Conservation (phyloP, 1,284 basidiomycete species). For the Tilletia walkeri region DNA sequence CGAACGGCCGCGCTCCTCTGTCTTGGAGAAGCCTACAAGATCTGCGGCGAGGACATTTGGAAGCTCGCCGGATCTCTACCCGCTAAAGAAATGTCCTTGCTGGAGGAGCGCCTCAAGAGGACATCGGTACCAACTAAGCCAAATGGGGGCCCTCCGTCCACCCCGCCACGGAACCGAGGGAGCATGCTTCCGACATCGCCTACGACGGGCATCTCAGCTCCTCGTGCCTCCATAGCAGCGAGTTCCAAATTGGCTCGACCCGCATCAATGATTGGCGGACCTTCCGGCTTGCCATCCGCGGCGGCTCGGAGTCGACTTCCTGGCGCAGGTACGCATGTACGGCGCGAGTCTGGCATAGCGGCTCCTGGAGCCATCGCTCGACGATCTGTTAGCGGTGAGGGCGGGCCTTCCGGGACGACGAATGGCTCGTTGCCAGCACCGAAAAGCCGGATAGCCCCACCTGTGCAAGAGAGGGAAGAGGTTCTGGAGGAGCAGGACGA, state of each 20-base stretch:
- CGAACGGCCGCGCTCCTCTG: constrained; percentile 76
- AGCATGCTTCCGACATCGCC: constrained; percentile 20
- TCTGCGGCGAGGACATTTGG: constrained; percentile 84
- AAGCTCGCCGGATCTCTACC: constrained; percentile 72
- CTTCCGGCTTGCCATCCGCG: constrained; percentile 2
- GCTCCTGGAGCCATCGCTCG: constrained; percentile 16
- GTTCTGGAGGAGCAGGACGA: background rate
- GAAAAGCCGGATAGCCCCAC: background rate
- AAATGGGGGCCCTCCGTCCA: background rate
- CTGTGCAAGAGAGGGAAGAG: background rate
- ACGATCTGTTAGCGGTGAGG: background rate
- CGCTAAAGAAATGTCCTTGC: constrained; percentile 82
- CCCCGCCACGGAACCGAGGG: constrained; percentile 56
- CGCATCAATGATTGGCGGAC: constrained; percentile 5
- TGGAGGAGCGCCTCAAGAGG: constrained; percentile 83
- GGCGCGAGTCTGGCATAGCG: constrained; percentile 32
- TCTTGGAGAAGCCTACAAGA: constrained; percentile 78
- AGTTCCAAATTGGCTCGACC: constrained; percentile 5
- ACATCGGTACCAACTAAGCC: constrained; percentile 59
- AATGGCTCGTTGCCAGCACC: background rate
- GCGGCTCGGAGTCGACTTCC: constrained; percentile 26
- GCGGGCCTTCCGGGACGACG: background rate
- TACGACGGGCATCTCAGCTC: constrained; percentile 19
- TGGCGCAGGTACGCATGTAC: constrained; percentile 20
- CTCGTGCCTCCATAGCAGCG: constrained; percentile 9